Evolutionary conservation across 352 stramenopile species (phyloP), one percentile per base, ranked within the genome.

Genomic region (Pythium volutum): DNA sequence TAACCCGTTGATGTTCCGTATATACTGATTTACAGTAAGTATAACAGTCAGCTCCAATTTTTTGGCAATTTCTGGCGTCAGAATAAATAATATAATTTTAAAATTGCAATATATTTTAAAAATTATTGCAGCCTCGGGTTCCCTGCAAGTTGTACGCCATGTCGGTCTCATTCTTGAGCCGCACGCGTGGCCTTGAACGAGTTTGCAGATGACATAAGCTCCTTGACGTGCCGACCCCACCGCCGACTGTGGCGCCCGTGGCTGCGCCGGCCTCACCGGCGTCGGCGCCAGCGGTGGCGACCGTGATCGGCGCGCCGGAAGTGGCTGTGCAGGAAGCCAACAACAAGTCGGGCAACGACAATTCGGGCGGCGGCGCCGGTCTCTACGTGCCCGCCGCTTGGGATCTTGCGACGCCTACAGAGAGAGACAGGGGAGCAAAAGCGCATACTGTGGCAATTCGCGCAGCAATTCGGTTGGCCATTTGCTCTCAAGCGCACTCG

Each of bases 341-440:
- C 18, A 85, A 69, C 23, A 58, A 77, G 61, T 69, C 67, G 6
- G 42, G 18, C 0, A 12, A 15, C 0, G 48, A 54, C 0, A 33
- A 20, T 18, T 25, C 27, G 22, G 67, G 31, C 31, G 6, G 39
- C 12, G 55, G 59, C 18, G 42, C 75, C 0, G 67, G 65, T 22
- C 61, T 73, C 18, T 63, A 85, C 60, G 63, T 90, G 12, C n/a
- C 89, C 89, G 29, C 89, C 86, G 48, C 89, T 87, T 62, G 95
- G 84, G 43, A 97, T 93, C 69, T 91, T 95, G 26, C 29, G 60
- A 0, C 82, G 72, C 1, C 88, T 87, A 46, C 95, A 96, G 4
- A 97, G 70, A 97, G 12, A 96, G 76, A 47, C 85, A 87, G 34
- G 95, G 74, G 38, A 89, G 83, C 36, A 94, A 73, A 59, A 97